Evolutionary conservation across 495 filamentous ascomycete species (phyloP), one percentile per base, ranked within the genome.

Genomic region (Cladorrhinum samala): DNA sequence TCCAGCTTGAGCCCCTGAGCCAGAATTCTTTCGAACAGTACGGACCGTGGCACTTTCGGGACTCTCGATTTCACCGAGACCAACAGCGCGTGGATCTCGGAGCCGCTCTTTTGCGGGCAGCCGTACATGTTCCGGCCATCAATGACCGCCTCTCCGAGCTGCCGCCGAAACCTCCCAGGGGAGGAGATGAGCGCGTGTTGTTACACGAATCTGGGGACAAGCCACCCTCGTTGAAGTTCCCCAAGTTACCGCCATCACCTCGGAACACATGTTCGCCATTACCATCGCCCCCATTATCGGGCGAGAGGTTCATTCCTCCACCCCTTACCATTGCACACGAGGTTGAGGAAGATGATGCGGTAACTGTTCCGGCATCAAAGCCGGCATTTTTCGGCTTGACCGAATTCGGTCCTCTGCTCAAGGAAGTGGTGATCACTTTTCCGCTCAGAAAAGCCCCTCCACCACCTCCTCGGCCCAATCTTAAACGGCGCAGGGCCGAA

Each of bases 401-500:
- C 46, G 19, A 57, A 16, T 60, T 57, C n/a, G 11, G 49, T 9
- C 52, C 62, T 21, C 57, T 39, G 24, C 21, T 33, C 9, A 20
- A n/a, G 8, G 49, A 8, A 56, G 51, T 27, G 57, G 58, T 47
- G 50, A 51, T 58, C 11, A 52, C 49, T 1, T 72, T 59, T 20
- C 61, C 59, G 6, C 49, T 55, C 46, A 43, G 20, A 17, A 25
- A 3, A 19, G 5, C 27, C 5, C 37, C 20, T 11, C 39, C 39
- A 1, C 8, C 52, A 8, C 50, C 46, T 3, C 59, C 62, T 0
- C 38, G 50, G 9, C 62, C 55, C 11, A 45, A 62, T 21, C 62
- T 69, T 23, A 89, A 89, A 65, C 78, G 85, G 23, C 54, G 66
- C 23, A 72, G 86, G 18, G 73, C 78, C 0, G 64, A 76, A 5